Conservation (phyloP, 805 yeast species). For the Danielia reshetovae region DNA sequence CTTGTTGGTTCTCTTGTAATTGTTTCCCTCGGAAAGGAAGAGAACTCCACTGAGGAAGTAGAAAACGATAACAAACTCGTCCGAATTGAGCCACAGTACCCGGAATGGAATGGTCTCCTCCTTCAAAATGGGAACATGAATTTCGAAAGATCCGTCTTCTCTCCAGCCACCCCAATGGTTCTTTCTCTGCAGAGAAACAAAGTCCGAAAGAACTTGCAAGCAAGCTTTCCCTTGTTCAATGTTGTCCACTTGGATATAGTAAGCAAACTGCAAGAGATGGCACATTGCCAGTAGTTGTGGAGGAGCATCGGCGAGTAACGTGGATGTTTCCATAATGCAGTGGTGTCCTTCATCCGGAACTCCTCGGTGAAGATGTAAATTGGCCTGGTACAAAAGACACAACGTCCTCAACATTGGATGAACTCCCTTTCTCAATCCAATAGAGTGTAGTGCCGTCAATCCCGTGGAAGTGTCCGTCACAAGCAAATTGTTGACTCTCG, state of each 20-base stretch:
- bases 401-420: constrained; percentile 18
- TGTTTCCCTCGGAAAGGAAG: constrained; percentile 32
- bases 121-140: constrained; percentile 2
- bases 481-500: constrained; percentile 28
- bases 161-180: constrained; percentile 25
- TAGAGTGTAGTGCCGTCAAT: constrained; percentile 16
- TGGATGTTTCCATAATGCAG: constrained; percentile 16
- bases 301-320: constrained; percentile 3
- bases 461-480: constrained; percentile 24
- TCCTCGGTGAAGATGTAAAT: constrained; percentile 28
- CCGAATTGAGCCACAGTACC: constrained; percentile 40
- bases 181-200: constrained; percentile 17
- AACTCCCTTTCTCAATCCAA: constrained; percentile 8
- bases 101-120: constrained; percentile 15
- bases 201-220: constrained; percentile 16
- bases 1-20: constrained; percentile 29
- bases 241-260: constrained; percentile 26
- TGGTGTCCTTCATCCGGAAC: constrained; percentile 17
- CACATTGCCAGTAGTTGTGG: constrained; percentile 32
- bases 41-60: constrained; percentile 42
- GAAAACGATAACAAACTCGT: constrained; percentile 38
- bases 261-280: constrained; percentile 21
- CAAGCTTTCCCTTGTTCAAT: constrained; percentile 16
- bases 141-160: constrained; percentile 21
- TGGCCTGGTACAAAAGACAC: constrained; percentile 24